These are phyloP conservation scores for Syzygium oleosum DNA, from an alignment of 345 rosid genomes.

Conservation along the genomic window DNA sequence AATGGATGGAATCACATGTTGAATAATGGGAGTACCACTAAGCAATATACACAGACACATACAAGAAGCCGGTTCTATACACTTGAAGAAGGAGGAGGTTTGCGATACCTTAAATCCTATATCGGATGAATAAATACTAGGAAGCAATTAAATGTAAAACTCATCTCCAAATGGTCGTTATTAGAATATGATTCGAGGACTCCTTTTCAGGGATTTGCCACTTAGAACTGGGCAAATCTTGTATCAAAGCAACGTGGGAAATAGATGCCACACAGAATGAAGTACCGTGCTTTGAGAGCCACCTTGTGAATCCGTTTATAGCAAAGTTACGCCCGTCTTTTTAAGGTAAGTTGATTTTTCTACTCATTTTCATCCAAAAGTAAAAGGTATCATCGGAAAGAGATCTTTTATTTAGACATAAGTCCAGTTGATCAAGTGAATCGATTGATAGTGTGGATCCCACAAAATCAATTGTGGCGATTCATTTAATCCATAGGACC, in stretches of 20 bases:
- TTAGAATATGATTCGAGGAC: not conserved
- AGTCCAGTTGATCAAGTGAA: not conserved
- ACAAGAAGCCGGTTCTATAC: not conserved
- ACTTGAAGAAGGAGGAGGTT: not conserved
- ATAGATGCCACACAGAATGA: not conserved
- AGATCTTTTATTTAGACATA: not conserved
- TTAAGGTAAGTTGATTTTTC: not conserved
- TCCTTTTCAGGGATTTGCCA: not conserved
- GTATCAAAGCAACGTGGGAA: not conserved
- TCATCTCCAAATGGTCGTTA: not conserved
- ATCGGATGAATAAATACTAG: not conserved
- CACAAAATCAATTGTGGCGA: not conserved
- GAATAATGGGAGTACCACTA: not conserved
- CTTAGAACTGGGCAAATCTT: rapidly evolving
- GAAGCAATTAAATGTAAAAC: not conserved
- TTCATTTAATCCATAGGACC: not conserved
- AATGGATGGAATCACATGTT: not conserved
- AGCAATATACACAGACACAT: not conserved
- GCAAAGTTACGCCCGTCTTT: not conserved
- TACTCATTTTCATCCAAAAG: not conserved
- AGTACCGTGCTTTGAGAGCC: not conserved
- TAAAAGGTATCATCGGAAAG: not conserved
- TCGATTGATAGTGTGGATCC: not conserved
- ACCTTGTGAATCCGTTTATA: not conserved
- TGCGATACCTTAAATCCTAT: not conserved